A percentile compares a stretch with the other conserved stretches of the same genome.
Conservation (phyloP, 371 early-diverging fungal species). For the Chytridium lagenaria region DNA sequence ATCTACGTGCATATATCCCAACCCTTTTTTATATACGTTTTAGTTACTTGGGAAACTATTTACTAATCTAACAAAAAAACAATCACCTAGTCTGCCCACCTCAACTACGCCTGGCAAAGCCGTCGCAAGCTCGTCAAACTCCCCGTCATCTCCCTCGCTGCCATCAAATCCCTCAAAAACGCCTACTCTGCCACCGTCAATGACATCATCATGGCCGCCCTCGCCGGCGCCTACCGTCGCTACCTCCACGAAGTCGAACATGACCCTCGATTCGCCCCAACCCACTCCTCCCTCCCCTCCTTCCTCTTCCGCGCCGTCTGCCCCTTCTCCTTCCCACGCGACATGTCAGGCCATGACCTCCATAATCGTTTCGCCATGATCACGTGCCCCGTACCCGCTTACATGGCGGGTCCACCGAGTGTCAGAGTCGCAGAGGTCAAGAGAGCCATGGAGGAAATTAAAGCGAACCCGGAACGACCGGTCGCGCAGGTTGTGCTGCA, state of each 20-base stretch:
- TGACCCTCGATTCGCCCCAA: not conserved
- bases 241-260: not conserved
- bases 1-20: no score
- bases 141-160: constrained; percentile 30
- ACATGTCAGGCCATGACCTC: constrained; percentile 4
- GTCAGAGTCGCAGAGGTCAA: constrained; percentile 18
- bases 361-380: constrained; percentile 37
- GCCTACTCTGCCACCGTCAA: constrained; percentile 24
- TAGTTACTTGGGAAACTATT: no score
- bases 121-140: constrained; percentile 9
- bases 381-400: constrained; percentile 24
- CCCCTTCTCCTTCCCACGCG: constrained; percentile 36
- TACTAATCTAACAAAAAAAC: no score
- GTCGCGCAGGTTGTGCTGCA: constrained; percentile 23
- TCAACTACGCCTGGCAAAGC: not conserved
- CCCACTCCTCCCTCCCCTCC: not conserved
- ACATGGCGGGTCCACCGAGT: constrained; percentile 11
- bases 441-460: constrained; percentile 28
- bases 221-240: constrained; percentile 31
- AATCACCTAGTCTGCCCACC: not conserved
- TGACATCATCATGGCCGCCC: constrained; percentile 33
- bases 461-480: constrained; percentile 30
- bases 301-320: constrained; percentile 28
- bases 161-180: constrained; percentile 37
- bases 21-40: no score